phyloP scores from a whole-genome alignment of 768 basidiomycete species.

The Hygrophorus pudorinus region DNA sequence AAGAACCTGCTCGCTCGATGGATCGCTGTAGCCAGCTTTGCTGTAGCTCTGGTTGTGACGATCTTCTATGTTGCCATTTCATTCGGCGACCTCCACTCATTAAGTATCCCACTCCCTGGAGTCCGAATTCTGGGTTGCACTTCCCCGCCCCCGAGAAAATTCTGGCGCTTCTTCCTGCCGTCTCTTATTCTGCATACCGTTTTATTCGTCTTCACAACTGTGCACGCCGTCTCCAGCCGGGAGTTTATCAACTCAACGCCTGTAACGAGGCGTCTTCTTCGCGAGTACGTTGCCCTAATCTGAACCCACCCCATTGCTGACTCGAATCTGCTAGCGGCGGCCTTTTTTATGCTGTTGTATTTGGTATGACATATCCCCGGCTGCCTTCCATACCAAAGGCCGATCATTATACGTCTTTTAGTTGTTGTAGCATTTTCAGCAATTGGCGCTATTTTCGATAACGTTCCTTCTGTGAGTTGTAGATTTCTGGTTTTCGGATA shows the following conservation, averaged over 20 bases:
- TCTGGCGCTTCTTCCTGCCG: constrained; percentile 27
- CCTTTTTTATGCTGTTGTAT: constrained; percentile 30
- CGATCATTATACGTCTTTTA: constrained; percentile 7
- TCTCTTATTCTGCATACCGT: constrained; percentile 28
- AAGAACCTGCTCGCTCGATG: constrained; percentile 18
- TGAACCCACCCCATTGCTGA: not conserved
- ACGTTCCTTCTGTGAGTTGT: constrained; percentile 18
- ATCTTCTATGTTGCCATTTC: constrained; percentile 21
- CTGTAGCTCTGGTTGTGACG: constrained; percentile 19
- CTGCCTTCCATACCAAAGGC: not conserved
- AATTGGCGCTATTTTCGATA: constrained; percentile 22
- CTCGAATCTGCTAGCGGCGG: constrained; percentile 22
- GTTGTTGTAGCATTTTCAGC: constrained; percentile 23
- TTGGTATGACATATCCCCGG: constrained; percentile 16
- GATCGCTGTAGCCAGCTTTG: constrained; percentile 20
- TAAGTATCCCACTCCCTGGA: constrained; percentile 4
- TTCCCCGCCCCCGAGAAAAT: constrained; percentile 19
- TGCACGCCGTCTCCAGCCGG: constrained; percentile 24
- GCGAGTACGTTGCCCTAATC: constrained; percentile 22
- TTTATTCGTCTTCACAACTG: constrained; percentile 26
- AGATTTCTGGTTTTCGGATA: not conserved
- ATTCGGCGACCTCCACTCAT: constrained; percentile 11
- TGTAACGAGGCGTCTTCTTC: constrained; percentile 24
- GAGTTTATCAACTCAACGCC: constrained; percentile 21
- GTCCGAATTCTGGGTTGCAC: constrained; percentile 21